Conservation (phyloP, 2,329 filamentous ascomycete species). For the Xylariaceae sp. region DNA sequence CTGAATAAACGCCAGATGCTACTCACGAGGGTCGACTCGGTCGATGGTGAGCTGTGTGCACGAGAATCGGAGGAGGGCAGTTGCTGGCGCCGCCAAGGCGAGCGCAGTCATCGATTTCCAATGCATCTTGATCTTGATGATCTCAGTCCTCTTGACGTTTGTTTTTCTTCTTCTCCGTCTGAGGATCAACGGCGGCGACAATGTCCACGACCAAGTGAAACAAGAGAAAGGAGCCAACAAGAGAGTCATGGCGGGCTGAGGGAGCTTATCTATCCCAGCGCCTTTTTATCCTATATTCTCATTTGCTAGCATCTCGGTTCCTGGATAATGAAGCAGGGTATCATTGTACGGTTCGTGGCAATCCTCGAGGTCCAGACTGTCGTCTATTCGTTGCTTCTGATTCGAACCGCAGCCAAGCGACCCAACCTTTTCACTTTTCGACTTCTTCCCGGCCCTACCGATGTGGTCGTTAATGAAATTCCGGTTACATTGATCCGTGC, state of each 20-base stretch:
- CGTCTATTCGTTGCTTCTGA: constrained; percentile 12
- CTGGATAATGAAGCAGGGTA: constrained; percentile 5
- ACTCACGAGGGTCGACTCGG: constrained; percentile 38
- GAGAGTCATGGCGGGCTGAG: not conserved
- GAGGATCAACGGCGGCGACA: not conserved
- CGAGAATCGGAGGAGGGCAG: constrained; percentile 39
- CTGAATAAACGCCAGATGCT: not conserved
- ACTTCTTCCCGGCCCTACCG: constrained; percentile 1
- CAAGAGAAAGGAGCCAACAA: not conserved
- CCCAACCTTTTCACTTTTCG: not conserved
- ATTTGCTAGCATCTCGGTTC: constrained; percentile 3
- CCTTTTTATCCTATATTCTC: constrained; percentile 1
- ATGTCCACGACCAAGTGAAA: not conserved
- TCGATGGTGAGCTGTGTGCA: constrained; percentile 41
- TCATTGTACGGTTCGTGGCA: not conserved
- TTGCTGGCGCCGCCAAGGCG: constrained; percentile 34
- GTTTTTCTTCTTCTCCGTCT: not conserved
- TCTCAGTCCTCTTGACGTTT: not conserved
- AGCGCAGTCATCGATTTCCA: constrained; percentile 32
- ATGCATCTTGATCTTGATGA: constrained; percentile 29
- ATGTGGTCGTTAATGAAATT: constrained; percentile 14
- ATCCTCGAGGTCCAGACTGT: not conserved
- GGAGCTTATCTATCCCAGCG: constrained; percentile 12
- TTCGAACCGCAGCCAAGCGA: constrained; percentile 10
- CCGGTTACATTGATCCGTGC: constrained; percentile 17